phyloP scores from a whole-genome alignment of 2,329 filamentous ascomycete species.

The Daldinia eschscholtzii region DNA sequence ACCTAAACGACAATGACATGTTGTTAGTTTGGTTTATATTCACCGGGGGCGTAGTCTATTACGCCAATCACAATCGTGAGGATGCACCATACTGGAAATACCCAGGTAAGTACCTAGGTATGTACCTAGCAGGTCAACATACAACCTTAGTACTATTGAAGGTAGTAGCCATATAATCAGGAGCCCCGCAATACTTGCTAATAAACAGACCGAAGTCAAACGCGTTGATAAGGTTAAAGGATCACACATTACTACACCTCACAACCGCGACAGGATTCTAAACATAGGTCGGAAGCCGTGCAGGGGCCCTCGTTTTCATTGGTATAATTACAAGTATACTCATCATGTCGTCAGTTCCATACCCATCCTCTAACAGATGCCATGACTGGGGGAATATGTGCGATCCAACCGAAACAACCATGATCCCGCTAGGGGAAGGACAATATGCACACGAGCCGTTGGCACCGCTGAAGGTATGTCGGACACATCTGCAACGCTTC shows the following conservation, averaged over 20 bases:
- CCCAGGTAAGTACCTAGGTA: background rate
- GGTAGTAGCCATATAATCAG: background rate
- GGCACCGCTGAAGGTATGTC: slow-evolving; percentile 34
- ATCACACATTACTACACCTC: background rate
- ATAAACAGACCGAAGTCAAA: background rate
- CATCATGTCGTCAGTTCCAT: slow-evolving; percentile 52
- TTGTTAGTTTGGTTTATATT: too few relatives aligned
- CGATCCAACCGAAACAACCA: slow-evolving; percentile 44
- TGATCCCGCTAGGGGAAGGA: slow-evolving; percentile 35
- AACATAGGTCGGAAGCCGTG: slow-evolving; percentile 34
- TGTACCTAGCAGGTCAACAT: background rate
- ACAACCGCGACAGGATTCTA: slow-evolving; percentile 16
- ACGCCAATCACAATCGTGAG: background rate
- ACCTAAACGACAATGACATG: too few relatives aligned
- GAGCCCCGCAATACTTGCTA: background rate
- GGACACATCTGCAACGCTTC: slow-evolving; percentile 28
- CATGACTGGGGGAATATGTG: slow-evolving; percentile 47
- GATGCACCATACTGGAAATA: background rate
- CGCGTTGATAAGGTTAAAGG: background rate
- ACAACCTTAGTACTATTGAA: too few relatives aligned
- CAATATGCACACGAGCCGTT: slow-evolving; percentile 33
- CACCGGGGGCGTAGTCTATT: background rate
- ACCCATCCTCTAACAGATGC: slow-evolving; percentile 38
- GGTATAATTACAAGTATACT: slow-evolving; percentile 56
- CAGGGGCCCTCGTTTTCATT: slow-evolving; percentile 38